A percentile compares a stretch with the other conserved stretches of the same genome.
Conservation (phyloP, 495 filamentous ascomycete genomes). For the Tuber umbilicatum region DNA sequence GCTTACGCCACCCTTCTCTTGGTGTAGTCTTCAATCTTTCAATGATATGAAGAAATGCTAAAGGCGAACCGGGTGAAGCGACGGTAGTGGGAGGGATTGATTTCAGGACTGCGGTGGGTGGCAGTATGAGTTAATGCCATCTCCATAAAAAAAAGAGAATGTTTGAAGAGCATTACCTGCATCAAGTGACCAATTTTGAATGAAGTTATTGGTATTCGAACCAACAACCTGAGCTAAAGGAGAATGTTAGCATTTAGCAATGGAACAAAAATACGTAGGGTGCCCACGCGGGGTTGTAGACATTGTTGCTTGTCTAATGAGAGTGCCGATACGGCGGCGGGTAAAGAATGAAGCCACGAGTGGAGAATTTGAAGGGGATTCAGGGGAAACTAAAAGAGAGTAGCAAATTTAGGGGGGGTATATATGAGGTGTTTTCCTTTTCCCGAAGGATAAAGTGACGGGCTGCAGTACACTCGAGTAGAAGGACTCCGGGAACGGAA, state of each 20-base stretch:
- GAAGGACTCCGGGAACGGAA: not conserved
- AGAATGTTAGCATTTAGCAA: not conserved
- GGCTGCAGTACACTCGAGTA: not conserved
- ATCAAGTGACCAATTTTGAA: conserved; percentile 35
- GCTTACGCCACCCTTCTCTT: conserved; percentile 90
- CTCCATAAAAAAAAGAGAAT: not conserved
- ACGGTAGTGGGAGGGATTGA: conserved; percentile 27
- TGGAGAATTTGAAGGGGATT: not conserved
- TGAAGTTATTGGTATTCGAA: conserved; percentile 19
- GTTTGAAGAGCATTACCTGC: conserved; percentile 21
- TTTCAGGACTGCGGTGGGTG: conserved; percentile 22
- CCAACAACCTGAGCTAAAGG: conserved; percentile 6
- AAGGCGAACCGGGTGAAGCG: conserved; percentile 60
- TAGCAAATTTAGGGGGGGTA: not conserved
- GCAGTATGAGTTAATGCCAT: conserved; percentile 4
- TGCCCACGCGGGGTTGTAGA: conserved; percentile 20
- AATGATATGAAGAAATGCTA: conserved; percentile 89
- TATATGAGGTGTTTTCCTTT: not conserved
- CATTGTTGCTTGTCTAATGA: conserved; percentile 15
- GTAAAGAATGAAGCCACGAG: conserved; percentile 4
- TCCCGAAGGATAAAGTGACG: not conserved
- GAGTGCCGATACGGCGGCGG: not conserved
- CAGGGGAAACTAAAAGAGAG: not conserved
- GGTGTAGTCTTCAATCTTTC: conserved; percentile 90
- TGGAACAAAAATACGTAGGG: not conserved